Evolutionary conservation across 345 rosid species (phyloP).

Genomic region (Citrus reticulata): DNA sequence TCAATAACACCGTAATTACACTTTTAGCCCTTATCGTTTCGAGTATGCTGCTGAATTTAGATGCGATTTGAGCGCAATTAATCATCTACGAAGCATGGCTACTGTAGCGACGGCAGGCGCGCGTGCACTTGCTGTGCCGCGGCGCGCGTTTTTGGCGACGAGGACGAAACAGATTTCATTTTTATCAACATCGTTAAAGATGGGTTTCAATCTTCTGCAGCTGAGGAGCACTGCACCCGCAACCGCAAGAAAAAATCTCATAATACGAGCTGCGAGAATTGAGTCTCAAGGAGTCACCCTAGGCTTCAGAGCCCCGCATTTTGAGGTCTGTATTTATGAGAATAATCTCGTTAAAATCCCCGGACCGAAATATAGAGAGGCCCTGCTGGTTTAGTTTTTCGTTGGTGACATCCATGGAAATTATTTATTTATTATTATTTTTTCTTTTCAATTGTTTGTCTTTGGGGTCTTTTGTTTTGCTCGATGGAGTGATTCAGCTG

Average conservation of each 20-base stretch:
- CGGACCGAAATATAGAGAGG: neutral
- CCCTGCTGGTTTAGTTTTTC: neutral
- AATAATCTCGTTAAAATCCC: neutral
- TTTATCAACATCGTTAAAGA: slow-evolving; percentile 12
- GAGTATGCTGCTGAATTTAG: neutral
- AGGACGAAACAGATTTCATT: slow-evolving; percentile 8
- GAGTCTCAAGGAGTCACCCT: slow-evolving; percentile 58
- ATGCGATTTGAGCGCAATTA: too few relatives aligned
- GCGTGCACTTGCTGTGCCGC: neutral
- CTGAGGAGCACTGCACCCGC: slow-evolving; percentile 20
- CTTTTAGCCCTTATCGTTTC: neutral
- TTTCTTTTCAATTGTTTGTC: neutral
- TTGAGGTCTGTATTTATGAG: slow-evolving; percentile 39
- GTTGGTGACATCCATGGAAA: neutral
- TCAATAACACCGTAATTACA: neutral
- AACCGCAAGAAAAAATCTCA: slow-evolving; percentile 29
- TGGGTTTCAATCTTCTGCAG: slow-evolving; percentile 25
- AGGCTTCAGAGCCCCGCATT: slow-evolving; percentile 64
- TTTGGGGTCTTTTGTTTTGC: neutral
- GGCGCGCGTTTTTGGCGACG: slow-evolving; percentile 9
- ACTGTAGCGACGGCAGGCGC: slow-evolving; percentile 22
- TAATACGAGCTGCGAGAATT: slow-evolving; percentile 57
- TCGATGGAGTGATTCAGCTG: slow-evolving; percentile 35
- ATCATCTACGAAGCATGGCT: slow-evolving; percentile 18
- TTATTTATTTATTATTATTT: neutral